Base-by-base conservation (phyloP, 192 early-diverging fungal species). In the Borealophlyctis nickersoniae region DNA sequence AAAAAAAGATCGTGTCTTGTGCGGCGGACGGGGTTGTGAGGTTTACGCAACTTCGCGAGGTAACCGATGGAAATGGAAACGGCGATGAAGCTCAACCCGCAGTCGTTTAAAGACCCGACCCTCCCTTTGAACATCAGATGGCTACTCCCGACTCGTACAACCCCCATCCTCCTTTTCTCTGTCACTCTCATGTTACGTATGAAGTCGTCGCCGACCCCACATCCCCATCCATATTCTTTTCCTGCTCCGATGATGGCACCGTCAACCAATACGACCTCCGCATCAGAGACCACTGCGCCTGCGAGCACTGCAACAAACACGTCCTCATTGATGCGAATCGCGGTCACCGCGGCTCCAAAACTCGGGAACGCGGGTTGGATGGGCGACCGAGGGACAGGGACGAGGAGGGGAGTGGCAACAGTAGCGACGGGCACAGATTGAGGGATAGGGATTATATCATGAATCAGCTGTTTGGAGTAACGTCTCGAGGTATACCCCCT, bases 21-120 rank as follows among this genome's bases (percentile, higher is more conserved):
- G 83, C 88, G 0, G 83, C 79, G 52, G 86, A 90, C 53, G 71
- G 75, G 3, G 68, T 77, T 14, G 77, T 87, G n/a, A 75, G 74
- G 54, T 62, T 83, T n/a, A 86, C 83, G 29, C 79, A 85, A 55
- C 36, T 74, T 3, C 56, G 49, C 33, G 57, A 19, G 57, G 53
- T 9, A 76, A 26, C 26, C n/a, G 24, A 19, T 26, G 30, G n/a
- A n/a, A n/a, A n/a, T n/a, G n/a, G n/a, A n/a, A n/a, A n/a, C n/a
- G n/a, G n/a, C n/a, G n/a, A n/a, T n/a, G n/a, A n/a, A n/a, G n/a
- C n/a, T n/a, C n/a, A n/a, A n/a, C n/a, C n/a, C n/a, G n/a, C n/a
- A n/a, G n/a, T n/a, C n/a, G n/a, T n/a, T n/a, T n/a, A n/a, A n/a
- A n/a, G n/a, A n/a, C n/a, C n/a, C n/a, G n/a, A n/a, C n/a, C n/a